Conservation (phyloP, 305 asterid genomes). For the Rubia occidens region DNA sequence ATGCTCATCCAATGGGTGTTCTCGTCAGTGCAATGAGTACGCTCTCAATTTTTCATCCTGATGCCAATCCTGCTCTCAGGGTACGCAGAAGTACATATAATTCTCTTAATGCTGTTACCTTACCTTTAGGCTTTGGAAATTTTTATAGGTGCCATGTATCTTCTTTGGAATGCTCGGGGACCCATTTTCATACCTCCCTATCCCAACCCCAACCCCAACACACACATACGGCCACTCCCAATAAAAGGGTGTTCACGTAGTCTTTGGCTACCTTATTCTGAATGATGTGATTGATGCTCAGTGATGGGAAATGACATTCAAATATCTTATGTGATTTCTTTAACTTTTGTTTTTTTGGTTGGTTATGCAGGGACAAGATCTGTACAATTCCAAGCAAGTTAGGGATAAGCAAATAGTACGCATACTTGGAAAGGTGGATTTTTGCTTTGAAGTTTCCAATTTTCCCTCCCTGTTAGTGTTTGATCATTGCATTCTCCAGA, state of each 20-base stretch:
- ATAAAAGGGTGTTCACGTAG: too few species aligned
- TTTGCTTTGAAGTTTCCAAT: not conserved
- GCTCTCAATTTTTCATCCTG: constrained; percentile 92
- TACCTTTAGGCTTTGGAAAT: not conserved
- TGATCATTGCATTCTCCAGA: not conserved
- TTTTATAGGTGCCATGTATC: too few species aligned
- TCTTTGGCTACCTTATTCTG: not conserved
- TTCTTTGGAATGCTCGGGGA: too few species aligned
- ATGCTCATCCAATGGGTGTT: constrained; percentile 99
- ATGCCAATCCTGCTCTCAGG: constrained; percentile 96
- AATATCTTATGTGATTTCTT: not conserved
- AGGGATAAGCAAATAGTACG: constrained; percentile 94
- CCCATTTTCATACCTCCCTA: too few species aligned
- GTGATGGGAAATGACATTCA: not conserved
- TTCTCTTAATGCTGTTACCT: not conserved
- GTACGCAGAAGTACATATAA: constrained; percentile 34
- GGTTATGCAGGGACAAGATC: constrained; percentile 67
- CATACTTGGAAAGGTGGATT: constrained; percentile 77
- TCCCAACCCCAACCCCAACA: too few species aligned
- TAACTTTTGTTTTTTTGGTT: not conserved
- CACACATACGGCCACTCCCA: too few species aligned
- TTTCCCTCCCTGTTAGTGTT: not conserved
- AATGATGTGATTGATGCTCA: not conserved
- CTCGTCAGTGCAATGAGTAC: constrained; percentile 98
- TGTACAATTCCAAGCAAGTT: constrained; percentile 79